Conservation (phyloP, 805 yeast genomes). For the Cyberlindnera saturnus region DNA sequence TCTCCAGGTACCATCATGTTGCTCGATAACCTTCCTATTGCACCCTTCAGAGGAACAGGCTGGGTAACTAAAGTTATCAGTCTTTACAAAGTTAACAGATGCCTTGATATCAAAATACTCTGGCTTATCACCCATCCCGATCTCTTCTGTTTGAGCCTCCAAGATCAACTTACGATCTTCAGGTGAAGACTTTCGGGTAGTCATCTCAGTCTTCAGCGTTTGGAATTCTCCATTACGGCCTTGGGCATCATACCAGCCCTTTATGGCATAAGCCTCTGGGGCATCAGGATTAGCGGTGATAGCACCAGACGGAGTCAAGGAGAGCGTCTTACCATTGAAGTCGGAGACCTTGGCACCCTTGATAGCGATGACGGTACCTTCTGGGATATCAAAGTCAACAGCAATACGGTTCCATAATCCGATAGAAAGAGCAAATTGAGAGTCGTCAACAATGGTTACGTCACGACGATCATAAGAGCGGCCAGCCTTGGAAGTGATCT, state of each 20-base stretch:
- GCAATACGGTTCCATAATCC: constrained; percentile 94
- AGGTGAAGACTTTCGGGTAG: constrained; percentile 34
- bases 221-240: constrained; percentile 62
- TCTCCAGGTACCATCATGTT: constrained; percentile 73
- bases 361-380: constrained; percentile 82
- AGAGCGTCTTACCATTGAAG: constrained; percentile 79
- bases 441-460: constrained; percentile 76
- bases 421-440: constrained; percentile 65
- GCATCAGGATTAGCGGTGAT: constrained; percentile 80
- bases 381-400: constrained; percentile 61
- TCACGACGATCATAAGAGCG: constrained; percentile 92
- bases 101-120: constrained; percentile 78
- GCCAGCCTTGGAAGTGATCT: constrained; percentile 85
- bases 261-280: constrained; percentile 78
- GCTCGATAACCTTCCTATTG: constrained; percentile 77
- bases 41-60: constrained; percentile 79
- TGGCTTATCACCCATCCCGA: constrained; percentile 72
- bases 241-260: constrained; percentile 91
- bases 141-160: constrained; percentile 57
- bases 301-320: constrained; percentile 74
- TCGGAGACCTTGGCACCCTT: constrained; percentile 88
- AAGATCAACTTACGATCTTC: constrained; percentile 59
- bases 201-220: constrained; percentile 51
- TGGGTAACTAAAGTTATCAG: constrained; percentile 81
- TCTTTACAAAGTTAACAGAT: constrained; percentile 59